Percentiles rank a stretch among this genome's conserved stretches.
Conservation (phyloP, 2,329 filamentous ascomycete species). For the Whalleya microplaca region DNA sequence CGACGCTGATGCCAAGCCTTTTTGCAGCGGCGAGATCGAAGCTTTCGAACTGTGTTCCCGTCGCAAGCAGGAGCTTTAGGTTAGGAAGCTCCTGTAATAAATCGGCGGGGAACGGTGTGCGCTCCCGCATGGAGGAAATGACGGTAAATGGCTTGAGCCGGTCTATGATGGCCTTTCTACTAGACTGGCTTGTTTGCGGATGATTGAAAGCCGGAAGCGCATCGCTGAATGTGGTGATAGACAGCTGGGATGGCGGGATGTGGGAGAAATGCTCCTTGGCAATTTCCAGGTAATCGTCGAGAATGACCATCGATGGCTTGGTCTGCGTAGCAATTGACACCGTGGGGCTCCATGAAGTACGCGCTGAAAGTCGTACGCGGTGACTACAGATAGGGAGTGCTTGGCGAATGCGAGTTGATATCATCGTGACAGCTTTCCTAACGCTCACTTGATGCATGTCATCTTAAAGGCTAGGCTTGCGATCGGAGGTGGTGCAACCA, state of each 20-base stretch:
- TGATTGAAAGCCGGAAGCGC: conserved; percentile 18
- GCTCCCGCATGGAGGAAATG: conserved; percentile 66
- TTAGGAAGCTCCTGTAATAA: conserved; percentile 63
- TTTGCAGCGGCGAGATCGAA: conserved; percentile 60
- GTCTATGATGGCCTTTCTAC: conserved; percentile 51
- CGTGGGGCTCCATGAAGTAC: background rate
- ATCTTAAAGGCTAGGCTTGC: background rate
- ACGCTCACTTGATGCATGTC: background rate
- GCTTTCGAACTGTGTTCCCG: conserved; percentile 61
- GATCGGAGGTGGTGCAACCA: background rate
- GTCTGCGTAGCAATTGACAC: conserved; percentile 8
- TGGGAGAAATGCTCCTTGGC: conserved; percentile 51
- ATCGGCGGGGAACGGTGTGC: conserved; percentile 61
- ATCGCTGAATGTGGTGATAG: conserved; percentile 26
- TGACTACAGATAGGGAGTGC: background rate
- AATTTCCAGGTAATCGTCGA: conserved; percentile 62
- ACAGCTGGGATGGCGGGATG: conserved; percentile 44
- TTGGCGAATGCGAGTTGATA: background rate
- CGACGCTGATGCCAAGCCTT: conserved; percentile 53
- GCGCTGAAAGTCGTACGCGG: background rate
- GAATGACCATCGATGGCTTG: conserved; percentile 47
- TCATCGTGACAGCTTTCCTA: background rate
- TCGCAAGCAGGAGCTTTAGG: conserved; percentile 65
- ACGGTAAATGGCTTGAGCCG: conserved; percentile 61
- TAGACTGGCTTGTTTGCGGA: conserved; percentile 35